A percentile compares a stretch with the other conserved stretches of the same genome.
Conservation (phyloP, 805 yeast species). For the Kockiozyma suomiensis region DNA sequence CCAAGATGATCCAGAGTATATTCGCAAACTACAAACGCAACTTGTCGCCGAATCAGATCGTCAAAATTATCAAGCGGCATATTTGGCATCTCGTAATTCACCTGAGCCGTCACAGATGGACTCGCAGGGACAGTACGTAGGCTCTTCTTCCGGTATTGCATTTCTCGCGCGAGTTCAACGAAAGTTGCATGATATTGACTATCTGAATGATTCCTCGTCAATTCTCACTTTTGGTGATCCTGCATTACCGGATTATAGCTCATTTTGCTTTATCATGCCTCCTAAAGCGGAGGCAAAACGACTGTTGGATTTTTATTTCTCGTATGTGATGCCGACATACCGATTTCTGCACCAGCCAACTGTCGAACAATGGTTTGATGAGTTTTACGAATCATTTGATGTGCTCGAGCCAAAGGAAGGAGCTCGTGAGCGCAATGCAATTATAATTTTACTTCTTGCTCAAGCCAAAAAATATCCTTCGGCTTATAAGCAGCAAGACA, state of each 20-base stretch:
- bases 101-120: constrained; percentile 18
- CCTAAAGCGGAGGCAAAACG: constrained; percentile 16
- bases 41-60: constrained; percentile 1
- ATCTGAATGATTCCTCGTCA: constrained; percentile 9
- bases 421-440: constrained; percentile 23
- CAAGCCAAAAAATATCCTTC: constrained; percentile 24
- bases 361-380: constrained; percentile 25
- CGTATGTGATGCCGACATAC: constrained; percentile 31
- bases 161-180: constrained; percentile 22
- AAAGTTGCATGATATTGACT: constrained; percentile 15
- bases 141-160: constrained; percentile 24
- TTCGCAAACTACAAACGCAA: constrained; percentile 6
- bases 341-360: constrained; percentile 28
- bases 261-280: constrained; percentile 21
- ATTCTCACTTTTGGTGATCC: constrained; percentile 29
- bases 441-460: constrained; percentile 20
- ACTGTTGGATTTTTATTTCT: constrained; percentile 21
- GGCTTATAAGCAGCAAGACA: background rate
- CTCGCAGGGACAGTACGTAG: constrained; percentile 22
- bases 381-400: constrained; percentile 23
- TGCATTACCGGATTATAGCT: constrained; percentile 9
- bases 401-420: constrained; percentile 4
- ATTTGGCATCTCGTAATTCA: constrained; percentile 2
- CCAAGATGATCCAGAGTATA: constrained; percentile 18
- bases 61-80: too few relatives aligned